phyloP scores from a whole-genome alignment of 192 early-diverging fungal species.

The Jimgerdemannia lactiflua region DNA sequence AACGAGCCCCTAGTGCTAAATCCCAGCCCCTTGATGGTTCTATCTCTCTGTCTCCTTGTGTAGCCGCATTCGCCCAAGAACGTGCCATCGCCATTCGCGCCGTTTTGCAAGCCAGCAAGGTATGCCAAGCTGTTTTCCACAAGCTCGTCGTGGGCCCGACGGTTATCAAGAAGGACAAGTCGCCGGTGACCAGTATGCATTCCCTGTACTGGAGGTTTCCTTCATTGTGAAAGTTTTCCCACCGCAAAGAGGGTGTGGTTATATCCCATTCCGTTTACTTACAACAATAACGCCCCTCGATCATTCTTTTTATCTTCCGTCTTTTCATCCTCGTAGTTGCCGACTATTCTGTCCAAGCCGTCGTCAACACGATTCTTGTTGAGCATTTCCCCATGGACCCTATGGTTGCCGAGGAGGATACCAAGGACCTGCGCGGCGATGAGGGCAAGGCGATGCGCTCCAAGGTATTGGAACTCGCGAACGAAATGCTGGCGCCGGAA shows the following conservation, averaged over 20 bases:
- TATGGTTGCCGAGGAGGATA: constrained; percentile 96
- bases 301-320: background rate
- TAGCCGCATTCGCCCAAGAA: constrained; percentile 55
- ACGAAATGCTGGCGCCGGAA: constrained; percentile 51
- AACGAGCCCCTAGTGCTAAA: background rate
- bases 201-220: background rate
- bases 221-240: background rate
- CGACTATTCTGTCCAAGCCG: constrained; percentile 94
- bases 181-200: constrained; percentile 85
- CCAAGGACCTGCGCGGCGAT: constrained; percentile 80
- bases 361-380: constrained; percentile 82
- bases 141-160: constrained; percentile 79
- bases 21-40: background rate
- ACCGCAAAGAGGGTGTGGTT: background rate
- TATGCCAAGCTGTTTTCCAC: constrained; percentile 89
- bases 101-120: constrained; percentile 81
- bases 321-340: constrained; percentile 57
- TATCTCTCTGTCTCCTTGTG: background rate
- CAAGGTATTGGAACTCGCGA: constrained; percentile 81
- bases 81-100: constrained; percentile 84
- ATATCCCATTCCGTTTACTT: background rate
- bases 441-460: constrained; percentile 56
- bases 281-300: constrained; percentile 11
- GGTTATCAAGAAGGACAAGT: constrained; percentile 91
- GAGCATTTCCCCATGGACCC: constrained; percentile 81